Evolutionary conservation across 75 land plant genomes (phyloP), one percentile per base, ranked within the genome.

Genomic region (Ceratopteris richardii): DNA sequence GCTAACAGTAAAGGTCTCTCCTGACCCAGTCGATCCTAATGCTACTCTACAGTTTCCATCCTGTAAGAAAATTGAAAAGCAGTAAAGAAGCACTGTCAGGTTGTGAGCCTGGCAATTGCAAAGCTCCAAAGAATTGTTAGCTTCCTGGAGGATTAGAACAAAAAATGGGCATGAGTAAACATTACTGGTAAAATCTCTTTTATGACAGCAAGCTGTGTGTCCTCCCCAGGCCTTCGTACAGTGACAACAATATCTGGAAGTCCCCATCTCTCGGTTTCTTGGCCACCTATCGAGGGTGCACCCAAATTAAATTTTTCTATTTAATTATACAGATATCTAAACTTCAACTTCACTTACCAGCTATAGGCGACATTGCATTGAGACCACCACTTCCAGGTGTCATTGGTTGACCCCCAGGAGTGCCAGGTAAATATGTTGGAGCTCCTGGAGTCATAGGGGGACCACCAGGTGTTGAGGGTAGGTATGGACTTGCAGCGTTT

Each of bases 361-460:
- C 68, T 46, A 69, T 69, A 31, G 98, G 98, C 51, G 98, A 89
- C 80, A 94, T 89, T 10, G 75, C 73, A 71, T 94, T 96, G 41
- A 94, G 63, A 25, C 82, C 89, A 60, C 82, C 84, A 66, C 75
- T 83, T 44, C 98, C 98, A 37, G 98, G 98, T n/a, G 98, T 94
- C 98, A 94, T 94, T 7, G 98, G 98, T 59, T 94, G 98, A 22
- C 97, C 97, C 33, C 95, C 98, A 47, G 98, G 95, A 51, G 98
- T 89, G 1, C 98, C 85, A 36, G 95, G 95, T 37, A 85, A 71
- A 75, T 93, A 90, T 1, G 83, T 65, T 10, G 78, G 81, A 29
- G 78, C 73, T 27, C 76, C 81, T 23, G 97, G 97, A 13, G 97
- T 91, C 97, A 90, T 81, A 0, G 90, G 89, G 29, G 81, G 86